These are phyloP conservation scores for Pulveroboletus frians DNA, from an alignment of 768 basidiomycete genomes.

Conservation along the genomic window DNA sequence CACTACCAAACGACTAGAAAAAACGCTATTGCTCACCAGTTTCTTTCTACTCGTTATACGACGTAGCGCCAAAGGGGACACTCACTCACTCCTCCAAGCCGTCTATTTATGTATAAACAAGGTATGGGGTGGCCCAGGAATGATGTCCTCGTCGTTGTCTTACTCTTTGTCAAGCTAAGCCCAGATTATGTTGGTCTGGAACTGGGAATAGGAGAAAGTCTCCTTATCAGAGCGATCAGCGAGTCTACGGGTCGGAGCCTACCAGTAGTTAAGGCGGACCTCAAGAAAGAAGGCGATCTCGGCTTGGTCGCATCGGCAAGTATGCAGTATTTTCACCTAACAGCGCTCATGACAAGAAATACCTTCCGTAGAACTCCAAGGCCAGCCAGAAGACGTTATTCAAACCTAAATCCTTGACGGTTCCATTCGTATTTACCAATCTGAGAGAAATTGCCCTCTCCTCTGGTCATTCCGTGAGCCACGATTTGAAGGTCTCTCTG, in stretches of 20 bases:
- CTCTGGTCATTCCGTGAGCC: slow-evolving; percentile 71
- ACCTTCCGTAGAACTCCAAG: slow-evolving; percentile 71
- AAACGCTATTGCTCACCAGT: slow-evolving; percentile 80
- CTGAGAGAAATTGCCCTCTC: slow-evolving; percentile 87
- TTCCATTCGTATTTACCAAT: slow-evolving; percentile 85
- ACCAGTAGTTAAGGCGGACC: slow-evolving; percentile 78
- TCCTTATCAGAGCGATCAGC: slow-evolving; percentile 91
- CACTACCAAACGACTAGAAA: slow-evolving; percentile 94
- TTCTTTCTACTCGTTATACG: slow-evolving; percentile 89
- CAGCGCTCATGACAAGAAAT: background rate
- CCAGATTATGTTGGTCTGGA: slow-evolving; percentile 96
- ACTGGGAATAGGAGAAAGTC: slow-evolving; percentile 91
- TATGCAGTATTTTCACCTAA: background rate
- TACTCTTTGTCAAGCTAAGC: slow-evolving; percentile 53
- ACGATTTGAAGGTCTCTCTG: background rate
- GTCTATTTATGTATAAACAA: slow-evolving; percentile 97
- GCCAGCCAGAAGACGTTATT: slow-evolving; percentile 90
- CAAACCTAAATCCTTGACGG: slow-evolving; percentile 86
- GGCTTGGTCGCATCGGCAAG: slow-evolving; percentile 93
- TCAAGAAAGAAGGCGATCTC: slow-evolving; percentile 93
- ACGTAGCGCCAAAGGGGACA: slow-evolving; percentile 71
- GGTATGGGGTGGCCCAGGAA: slow-evolving; percentile 40
- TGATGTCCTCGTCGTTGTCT: background rate
- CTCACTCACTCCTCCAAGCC: slow-evolving; percentile 72
- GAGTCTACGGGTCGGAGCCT: slow-evolving; percentile 90